Percentiles rank a stretch among this genome's conserved stretches.
Conservation (phyloP, 2,329 filamentous ascomycete genomes). For the Ophiocordyceps camponoti-floridani region DNA sequence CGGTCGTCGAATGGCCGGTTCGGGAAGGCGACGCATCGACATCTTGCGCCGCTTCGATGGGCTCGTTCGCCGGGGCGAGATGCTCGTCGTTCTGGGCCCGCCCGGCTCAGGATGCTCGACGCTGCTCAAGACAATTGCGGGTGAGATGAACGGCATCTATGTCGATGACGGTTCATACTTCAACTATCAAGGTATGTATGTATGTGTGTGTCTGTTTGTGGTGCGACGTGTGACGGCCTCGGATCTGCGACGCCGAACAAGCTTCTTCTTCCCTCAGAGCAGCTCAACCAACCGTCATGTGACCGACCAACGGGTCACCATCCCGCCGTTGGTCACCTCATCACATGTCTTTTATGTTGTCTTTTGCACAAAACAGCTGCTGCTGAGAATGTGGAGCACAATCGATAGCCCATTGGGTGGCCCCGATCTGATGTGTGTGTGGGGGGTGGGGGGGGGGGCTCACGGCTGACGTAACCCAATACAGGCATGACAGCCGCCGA, state of each 20-base stretch:
- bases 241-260: no score
- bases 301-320: no score
- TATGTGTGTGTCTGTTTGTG: not conserved
- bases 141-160: slow-evolving; percentile 65
- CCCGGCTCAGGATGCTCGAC: slow-evolving; percentile 66
- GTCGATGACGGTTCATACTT: slow-evolving; percentile 54
- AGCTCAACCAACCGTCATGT: no score
- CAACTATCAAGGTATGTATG: slow-evolving; percentile 37
- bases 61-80: slow-evolving; percentile 51
- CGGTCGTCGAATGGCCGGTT: slow-evolving; percentile 29
- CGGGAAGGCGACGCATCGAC: slow-evolving; percentile 40
- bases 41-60: slow-evolving; percentile 53
- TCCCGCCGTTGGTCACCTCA: no score
- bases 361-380: no score
- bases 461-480: slow-evolving; percentile 1
- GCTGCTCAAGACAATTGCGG: slow-evolving; percentile 67
- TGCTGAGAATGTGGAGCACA: no score
- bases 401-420: no score
- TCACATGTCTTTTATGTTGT: no score
- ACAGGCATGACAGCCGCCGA: slow-evolving; percentile 46
- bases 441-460: no score
- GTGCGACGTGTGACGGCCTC: no score
- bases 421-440: no score
- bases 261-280: no score
- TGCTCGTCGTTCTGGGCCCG: slow-evolving; percentile 58